These are phyloP conservation scores for Pichia cactophila DNA, from an alignment of 1,139 yeast genomes.

Conservation along the genomic window DNA sequence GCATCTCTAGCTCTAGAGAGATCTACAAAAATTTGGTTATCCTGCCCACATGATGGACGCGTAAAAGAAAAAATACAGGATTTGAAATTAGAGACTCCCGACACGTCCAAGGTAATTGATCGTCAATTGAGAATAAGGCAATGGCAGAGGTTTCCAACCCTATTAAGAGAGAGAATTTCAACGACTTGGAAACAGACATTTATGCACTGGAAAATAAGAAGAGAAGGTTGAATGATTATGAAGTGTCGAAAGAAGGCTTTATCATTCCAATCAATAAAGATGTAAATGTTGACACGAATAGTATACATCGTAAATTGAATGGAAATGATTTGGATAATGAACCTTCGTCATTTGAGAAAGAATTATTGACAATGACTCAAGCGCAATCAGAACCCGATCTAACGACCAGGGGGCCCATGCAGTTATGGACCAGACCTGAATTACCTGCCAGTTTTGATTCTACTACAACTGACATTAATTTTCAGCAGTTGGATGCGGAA, in stretches of 20 bases:
- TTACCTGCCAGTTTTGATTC: constrained; percentile 43
- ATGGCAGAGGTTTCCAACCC: neutral
- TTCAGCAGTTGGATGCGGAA: constrained; percentile 95
- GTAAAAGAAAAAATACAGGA: neutral
- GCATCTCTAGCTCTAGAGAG: no score
- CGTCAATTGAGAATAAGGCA: neutral
- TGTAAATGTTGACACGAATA: constrained; percentile 11
- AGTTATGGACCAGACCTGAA: constrained; percentile 57
- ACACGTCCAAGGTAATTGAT: neutral
- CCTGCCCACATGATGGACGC: neutral
- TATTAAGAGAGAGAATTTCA: neutral
- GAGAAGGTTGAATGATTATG: constrained; percentile 8
- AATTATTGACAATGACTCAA: constrained; percentile 50
- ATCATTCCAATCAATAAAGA: constrained; percentile 23
- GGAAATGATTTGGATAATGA: constrained; percentile 30
- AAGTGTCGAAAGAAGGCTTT: constrained; percentile 22
- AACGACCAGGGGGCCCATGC: constrained; percentile 22
- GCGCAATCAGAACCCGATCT: constrained; percentile 27
- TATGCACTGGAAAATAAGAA: constrained; percentile 10
- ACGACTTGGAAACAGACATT: constrained; percentile 5
- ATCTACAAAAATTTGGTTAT: no score
- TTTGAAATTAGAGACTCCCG: neutral
- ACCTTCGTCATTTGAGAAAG: constrained; percentile 60
- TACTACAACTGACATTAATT: constrained; percentile 45
- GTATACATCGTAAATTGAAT: constrained; percentile 24